A percentile compares a stretch with the other conserved stretches of the same genome.
Evolutionary conservation across 768 basidiomycete species (phyloP).

Genomic region (Tricholomella constricta): DNA sequence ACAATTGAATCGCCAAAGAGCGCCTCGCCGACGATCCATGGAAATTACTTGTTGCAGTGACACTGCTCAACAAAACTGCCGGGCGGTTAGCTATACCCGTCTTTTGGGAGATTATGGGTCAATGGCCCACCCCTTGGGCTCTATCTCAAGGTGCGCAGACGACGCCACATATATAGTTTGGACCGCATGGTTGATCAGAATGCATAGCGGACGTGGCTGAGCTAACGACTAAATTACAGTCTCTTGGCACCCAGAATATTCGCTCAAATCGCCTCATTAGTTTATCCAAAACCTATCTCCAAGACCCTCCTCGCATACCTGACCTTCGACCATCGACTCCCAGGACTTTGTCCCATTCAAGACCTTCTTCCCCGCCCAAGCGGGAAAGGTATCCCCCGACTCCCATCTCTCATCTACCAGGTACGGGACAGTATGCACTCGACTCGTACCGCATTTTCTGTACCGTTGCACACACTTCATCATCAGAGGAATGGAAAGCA

Average conservation of each 20-base stretch:
- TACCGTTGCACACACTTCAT: conserved; percentile 29
- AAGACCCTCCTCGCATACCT: conserved; percentile 38
- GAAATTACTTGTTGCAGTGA: conserved; percentile 69
- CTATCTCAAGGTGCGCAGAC: conserved; percentile 51
- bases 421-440: conserved; percentile 69
- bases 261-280: conserved; percentile 57
- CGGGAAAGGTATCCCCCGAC: conserved; percentile 44
- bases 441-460: conserved; percentile 81
- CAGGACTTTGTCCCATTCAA: conserved; percentile 7
- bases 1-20: conserved; percentile 36
- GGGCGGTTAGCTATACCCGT: conserved; percentile 66
- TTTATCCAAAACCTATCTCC: conserved; percentile 54
- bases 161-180: not conserved
- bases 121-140: conserved; percentile 59
- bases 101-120: conserved; percentile 56
- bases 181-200: not conserved
- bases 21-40: conserved; percentile 58
- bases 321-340: conserved; percentile 35
- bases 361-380: conserved; percentile 13
- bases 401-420: conserved; percentile 59
- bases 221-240: conserved; percentile 46
- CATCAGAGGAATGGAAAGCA: conserved; percentile 56
- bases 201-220: conserved; percentile 43
- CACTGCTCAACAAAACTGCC: conserved; percentile 69
- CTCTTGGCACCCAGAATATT: conserved; percentile 60